A percentile compares a stretch with the other conserved stretches of the same genome.
These are phyloP conservation scores for Triticum dicoccoides DNA, from an alignment of 176 grass and related monocot genomes.

Conservation along the genomic window DNA sequence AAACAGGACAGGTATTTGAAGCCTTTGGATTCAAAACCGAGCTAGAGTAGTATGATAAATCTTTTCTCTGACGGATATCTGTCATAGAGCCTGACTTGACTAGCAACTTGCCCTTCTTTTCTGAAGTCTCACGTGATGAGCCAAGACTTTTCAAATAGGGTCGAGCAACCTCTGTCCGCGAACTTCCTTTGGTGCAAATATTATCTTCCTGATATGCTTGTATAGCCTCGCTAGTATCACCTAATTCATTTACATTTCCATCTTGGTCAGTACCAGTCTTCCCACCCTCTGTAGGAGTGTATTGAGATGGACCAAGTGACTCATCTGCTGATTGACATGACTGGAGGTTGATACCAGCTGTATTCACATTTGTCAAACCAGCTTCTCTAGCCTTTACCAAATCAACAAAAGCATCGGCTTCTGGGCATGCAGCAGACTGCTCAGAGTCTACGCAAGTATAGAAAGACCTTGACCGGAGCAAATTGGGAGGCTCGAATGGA, in stretches of 20 bases:
- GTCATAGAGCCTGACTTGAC: conserved; percentile 48
- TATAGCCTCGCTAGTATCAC: conserved; percentile 29
- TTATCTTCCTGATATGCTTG: conserved; percentile 40
- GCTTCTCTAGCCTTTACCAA: conserved; percentile 37
- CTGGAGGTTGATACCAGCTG: conserved; percentile 34
- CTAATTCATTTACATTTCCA: conserved; percentile 22
- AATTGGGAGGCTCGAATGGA: conserved; percentile 81
- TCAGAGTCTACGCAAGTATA: conserved; percentile 26
- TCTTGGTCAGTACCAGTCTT: conserved; percentile 38
- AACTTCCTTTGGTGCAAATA: conserved; percentile 41
- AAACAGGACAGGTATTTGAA: conserved; percentile 95
- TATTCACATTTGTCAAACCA: conserved; percentile 19
- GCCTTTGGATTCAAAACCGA: conserved; percentile 65
- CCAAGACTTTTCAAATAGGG: conserved; percentile 40
- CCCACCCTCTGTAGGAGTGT: conserved; percentile 35
- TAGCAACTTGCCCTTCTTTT: conserved; percentile 72
- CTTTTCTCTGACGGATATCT: conserved; percentile 46
- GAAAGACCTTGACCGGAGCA: conserved; percentile 45
- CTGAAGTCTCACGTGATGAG: conserved; percentile 30
- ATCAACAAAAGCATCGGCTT: conserved; percentile 21
- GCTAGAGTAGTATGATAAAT: conserved; percentile 58
- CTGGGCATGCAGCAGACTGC: conserved; percentile 22
- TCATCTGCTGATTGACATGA: conserved; percentile 29
- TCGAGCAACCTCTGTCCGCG: conserved; percentile 22
- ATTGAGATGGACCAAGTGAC: conserved; percentile 11